Evolutionary conservation across 331 rosid genomes (phyloP).

Genomic region (Quercus lobata): DNA sequence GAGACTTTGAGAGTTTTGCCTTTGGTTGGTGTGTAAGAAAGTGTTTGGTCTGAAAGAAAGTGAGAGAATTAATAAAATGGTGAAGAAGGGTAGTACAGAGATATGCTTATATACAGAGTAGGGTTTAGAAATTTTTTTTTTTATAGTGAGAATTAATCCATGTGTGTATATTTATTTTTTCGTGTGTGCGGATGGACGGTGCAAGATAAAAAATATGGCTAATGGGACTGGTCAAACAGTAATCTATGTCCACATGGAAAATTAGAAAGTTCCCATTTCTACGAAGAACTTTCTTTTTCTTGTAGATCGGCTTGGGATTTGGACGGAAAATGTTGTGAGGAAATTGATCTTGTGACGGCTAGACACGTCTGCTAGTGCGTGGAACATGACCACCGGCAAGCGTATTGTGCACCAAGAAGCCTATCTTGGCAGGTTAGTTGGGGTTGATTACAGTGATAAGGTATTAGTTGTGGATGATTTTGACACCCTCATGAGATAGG

Average conservation of each 20-base stretch:
- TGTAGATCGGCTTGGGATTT: background rate
- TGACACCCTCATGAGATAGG: background rate
- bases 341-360: too few relatives aligned
- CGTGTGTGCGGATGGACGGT: background rate
- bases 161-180: background rate
- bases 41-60: background rate
- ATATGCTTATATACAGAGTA: too few relatives aligned
- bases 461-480: background rate
- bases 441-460: background rate
- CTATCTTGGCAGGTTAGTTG: background rate
- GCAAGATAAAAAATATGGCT: background rate
- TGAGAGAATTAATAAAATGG: background rate
- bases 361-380: too few relatives aligned
- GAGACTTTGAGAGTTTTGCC: background rate
- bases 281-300: background rate
- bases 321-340: background rate
- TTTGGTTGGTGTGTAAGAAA: background rate
- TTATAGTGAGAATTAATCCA: background rate
- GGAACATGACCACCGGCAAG: background rate
- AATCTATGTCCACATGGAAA: background rate
- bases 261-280: background rate
- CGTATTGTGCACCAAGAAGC: background rate
- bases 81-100: background rate
- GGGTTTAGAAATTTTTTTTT: background rate
- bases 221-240: too few relatives aligned